These are phyloP conservation scores for Hypoxylon fragiforme DNA, from an alignment of 495 filamentous ascomycete genomes.

Conservation along the genomic window DNA sequence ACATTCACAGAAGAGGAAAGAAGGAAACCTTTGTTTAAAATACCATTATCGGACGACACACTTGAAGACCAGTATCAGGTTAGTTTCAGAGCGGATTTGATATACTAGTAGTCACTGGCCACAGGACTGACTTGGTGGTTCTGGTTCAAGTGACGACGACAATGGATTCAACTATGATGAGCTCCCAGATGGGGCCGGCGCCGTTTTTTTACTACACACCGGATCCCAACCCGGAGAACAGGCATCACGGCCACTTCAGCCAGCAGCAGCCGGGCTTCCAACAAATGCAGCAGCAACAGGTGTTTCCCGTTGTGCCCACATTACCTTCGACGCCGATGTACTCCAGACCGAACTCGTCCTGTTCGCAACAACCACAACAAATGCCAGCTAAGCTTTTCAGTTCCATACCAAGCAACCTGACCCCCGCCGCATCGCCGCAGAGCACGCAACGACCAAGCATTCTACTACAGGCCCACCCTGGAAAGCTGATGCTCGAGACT, in stretches of 20 bases:
- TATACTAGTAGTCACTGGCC: constrained; percentile 3
- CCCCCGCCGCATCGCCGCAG: constrained; percentile 78
- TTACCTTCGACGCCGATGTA: constrained; percentile 71
- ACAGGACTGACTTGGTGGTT: constrained; percentile 17
- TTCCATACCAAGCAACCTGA: constrained; percentile 62
- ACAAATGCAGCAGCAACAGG: constrained; percentile 50
- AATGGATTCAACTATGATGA: constrained; percentile 52
- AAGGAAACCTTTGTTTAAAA: constrained; percentile 20
- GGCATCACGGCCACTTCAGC: constrained; percentile 82
- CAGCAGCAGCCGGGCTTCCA: constrained; percentile 69
- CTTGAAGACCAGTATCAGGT: constrained; percentile 25
- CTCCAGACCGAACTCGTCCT: constrained; percentile 69
- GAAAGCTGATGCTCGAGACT: constrained; percentile 78
- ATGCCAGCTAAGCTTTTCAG: constrained; percentile 63
- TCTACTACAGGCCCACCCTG: constrained; percentile 69
- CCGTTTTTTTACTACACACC: constrained; percentile 92
- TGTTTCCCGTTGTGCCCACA: constrained; percentile 56
- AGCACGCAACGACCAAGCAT: constrained; percentile 77
- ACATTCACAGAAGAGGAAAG: constrained; percentile 23
- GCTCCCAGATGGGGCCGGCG: constrained; percentile 70
- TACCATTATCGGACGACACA: constrained; percentile 2
- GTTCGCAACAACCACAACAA: constrained; percentile 63
- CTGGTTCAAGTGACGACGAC: constrained; percentile 25
- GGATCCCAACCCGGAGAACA: constrained; percentile 71
- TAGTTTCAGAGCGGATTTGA: constrained; percentile 2